Percentiles rank a stretch among this genome's conserved stretches.
phyloP scores from a whole-genome alignment of 768 basidiomycete genomes.

The Lactarius sanguifluus region DNA sequence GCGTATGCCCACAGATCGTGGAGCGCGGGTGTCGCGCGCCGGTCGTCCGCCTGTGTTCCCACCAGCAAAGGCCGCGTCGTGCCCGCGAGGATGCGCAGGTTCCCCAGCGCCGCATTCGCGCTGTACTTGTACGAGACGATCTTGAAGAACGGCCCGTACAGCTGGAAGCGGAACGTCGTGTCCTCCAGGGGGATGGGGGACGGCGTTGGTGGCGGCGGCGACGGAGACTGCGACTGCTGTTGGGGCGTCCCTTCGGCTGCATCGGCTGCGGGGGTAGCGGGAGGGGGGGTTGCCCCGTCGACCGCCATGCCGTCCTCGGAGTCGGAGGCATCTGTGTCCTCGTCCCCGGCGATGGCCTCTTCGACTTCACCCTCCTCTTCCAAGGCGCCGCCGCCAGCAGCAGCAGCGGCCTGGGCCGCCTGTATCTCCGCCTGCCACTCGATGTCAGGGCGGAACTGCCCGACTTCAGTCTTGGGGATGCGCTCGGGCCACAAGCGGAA shows the following conservation, averaged over 20 bases:
- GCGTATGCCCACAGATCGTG: slow-evolving; percentile 27
- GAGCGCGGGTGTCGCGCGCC: slow-evolving; percentile 17
- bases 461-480: slow-evolving; percentile 20
- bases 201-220: not conserved
- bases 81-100: slow-evolving; percentile 24
- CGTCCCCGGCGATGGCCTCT: slow-evolving; percentile 1
- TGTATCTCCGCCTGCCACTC: slow-evolving; percentile 25
- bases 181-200: slow-evolving; percentile 14
- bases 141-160: slow-evolving; percentile 27
- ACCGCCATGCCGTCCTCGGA: slow-evolving; percentile 21
- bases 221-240: not conserved
- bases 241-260: not conserved
- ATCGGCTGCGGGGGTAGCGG: not conserved
- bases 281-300: slow-evolving; percentile 5
- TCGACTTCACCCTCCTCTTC: slow-evolving; percentile 21
- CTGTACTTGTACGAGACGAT: slow-evolving; percentile 25
- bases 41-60: slow-evolving; percentile 23
- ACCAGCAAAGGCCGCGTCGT: slow-evolving; percentile 20
- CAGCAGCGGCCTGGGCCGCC: slow-evolving; percentile 6
- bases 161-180: slow-evolving; percentile 29
- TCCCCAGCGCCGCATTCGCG: slow-evolving; percentile 12
- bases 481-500: slow-evolving; percentile 29
- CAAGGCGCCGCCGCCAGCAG: not conserved
- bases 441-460: slow-evolving; percentile 18
- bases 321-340: not conserved